A percentile compares a stretch with the other conserved stretches of the same genome.
These are phyloP conservation scores for Saccharomycopsis fermentans DNA, from an alignment of 805 yeast genomes.

Conservation along the genomic window DNA sequence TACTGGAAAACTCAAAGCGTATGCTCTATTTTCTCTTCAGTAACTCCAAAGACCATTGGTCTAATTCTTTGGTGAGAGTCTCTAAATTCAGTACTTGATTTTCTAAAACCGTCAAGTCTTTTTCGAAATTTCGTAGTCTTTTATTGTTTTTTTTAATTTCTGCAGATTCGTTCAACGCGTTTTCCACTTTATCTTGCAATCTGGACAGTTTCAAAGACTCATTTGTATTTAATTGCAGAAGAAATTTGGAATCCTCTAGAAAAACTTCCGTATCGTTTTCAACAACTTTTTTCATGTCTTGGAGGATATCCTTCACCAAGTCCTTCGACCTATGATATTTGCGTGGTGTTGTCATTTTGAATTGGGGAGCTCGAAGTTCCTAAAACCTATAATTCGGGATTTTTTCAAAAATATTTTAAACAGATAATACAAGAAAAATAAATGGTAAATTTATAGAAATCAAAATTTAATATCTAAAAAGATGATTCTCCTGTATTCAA, in stretches of 20 bases:
- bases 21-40: conserved; percentile 33
- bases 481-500: no score
- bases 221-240: conserved; percentile 49
- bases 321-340: conserved; percentile 8
- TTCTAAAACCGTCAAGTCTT: conserved; percentile 27
- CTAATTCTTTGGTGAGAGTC: conserved; percentile 43
- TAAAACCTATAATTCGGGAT: no score
- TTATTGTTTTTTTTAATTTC: conserved; percentile 21
- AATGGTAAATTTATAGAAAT: no score
- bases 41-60: conserved; percentile 50
- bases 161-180: conserved; percentile 20
- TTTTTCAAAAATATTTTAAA: no score
- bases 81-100: conserved; percentile 32
- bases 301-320: conserved; percentile 23
- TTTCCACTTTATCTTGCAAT: conserved; percentile 33
- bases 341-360: neutral
- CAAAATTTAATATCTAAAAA: no score
- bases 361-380: no score
- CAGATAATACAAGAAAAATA: no score
- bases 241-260: conserved; percentile 34
- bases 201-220: conserved; percentile 42
- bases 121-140: conserved; percentile 22
- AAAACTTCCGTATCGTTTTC: conserved; percentile 31
- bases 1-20: no score
- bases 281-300: conserved; percentile 26